These are phyloP conservation scores for Lagenidium sp. DNA, from an alignment of 352 stramenopile species.

Conservation along the genomic window DNA sequence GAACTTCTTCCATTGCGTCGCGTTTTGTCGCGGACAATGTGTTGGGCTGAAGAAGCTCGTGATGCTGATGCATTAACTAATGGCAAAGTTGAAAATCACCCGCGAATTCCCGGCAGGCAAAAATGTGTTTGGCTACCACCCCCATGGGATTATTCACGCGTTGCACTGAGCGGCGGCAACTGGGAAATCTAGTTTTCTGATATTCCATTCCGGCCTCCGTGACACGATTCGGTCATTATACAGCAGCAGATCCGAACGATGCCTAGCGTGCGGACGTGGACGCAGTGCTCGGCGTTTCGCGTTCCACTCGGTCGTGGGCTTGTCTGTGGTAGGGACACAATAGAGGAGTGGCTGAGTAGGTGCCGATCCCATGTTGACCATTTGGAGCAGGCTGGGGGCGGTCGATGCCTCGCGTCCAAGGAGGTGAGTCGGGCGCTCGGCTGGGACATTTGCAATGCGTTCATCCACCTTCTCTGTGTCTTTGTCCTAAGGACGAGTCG, in stretches of 20 bases:
- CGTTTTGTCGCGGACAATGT: too few species aligned
- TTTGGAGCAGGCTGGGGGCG: conserved; percentile 36
- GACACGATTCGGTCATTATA: neutral
- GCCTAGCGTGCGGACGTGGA: too few species aligned
- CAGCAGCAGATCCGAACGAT: too few species aligned
- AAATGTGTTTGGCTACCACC: conserved; percentile 70
- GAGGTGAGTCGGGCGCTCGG: conserved; percentile 18
- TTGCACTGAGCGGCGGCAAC: conserved; percentile 53
- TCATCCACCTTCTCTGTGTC: too few species aligned
- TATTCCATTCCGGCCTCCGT: conserved; percentile 37
- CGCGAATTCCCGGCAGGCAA: conserved; percentile 52
- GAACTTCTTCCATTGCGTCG: too few species aligned
- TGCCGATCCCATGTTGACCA: too few species aligned
- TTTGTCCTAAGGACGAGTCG: too few species aligned
- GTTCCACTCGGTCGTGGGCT: conserved; percentile 54
- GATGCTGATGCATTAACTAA: too few species aligned
- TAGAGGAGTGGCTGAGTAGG: too few species aligned
- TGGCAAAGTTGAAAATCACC: conserved; percentile 52
- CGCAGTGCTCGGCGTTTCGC: conserved; percentile 46
- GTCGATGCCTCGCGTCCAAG: conserved; percentile 75
- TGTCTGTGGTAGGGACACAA: conserved; percentile 35
- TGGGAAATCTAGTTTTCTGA: conserved; percentile 65
- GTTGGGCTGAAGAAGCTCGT: too few species aligned
- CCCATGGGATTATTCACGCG: conserved; percentile 73
- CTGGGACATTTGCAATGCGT: too few species aligned